A percentile compares a stretch with the other conserved stretches of the same genome.
Evolutionary conservation across 176 grass and related monocot genomes (phyloP).

Genomic region (Saccharum spontaneum): DNA sequence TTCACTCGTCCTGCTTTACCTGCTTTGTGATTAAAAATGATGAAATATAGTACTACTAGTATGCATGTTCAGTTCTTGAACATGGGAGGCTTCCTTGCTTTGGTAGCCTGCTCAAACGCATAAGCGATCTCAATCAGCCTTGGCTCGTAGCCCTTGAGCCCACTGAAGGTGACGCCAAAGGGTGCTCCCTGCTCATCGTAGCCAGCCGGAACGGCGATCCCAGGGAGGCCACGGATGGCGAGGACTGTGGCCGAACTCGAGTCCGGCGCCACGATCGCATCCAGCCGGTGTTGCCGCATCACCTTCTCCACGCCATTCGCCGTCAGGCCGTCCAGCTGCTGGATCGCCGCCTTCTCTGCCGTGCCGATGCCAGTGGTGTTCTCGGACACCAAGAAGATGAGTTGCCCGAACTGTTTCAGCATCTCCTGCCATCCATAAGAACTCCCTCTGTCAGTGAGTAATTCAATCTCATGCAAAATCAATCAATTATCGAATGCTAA

Average conservation of each 20-base stretch:
- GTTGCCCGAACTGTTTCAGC: constrained; percentile 45
- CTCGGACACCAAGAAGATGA: constrained; percentile 40
- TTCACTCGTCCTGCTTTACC: neutral
- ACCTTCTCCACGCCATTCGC: constrained; percentile 41
- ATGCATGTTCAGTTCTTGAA: constrained; percentile 3
- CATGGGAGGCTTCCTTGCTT: constrained; percentile 38
- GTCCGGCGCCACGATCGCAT: constrained; percentile 39
- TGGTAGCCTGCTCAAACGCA: constrained; percentile 58
- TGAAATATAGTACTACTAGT: neutral
- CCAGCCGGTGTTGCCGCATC: constrained; percentile 44
- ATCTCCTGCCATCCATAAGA: constrained; percentile 45
- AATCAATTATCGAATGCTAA: neutral
- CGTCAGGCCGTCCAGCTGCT: constrained; percentile 45
- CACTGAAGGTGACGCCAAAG: constrained; percentile 61
- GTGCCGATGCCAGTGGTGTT: constrained; percentile 44
- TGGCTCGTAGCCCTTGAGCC: constrained; percentile 58
- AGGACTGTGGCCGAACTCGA: neutral
- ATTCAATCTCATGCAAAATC: neutral
- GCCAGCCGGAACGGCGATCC: constrained; percentile 61
- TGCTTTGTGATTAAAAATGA: neutral
- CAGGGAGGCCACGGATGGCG: constrained; percentile 59
- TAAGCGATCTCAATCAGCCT: constrained; percentile 66
- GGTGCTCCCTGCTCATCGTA: constrained; percentile 41
- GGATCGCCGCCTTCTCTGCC: constrained; percentile 26
- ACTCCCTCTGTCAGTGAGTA: neutral